Base-by-base conservation (phyloP, 73 alveolate genomes). In the Blepharisma stoltei region DNA sequence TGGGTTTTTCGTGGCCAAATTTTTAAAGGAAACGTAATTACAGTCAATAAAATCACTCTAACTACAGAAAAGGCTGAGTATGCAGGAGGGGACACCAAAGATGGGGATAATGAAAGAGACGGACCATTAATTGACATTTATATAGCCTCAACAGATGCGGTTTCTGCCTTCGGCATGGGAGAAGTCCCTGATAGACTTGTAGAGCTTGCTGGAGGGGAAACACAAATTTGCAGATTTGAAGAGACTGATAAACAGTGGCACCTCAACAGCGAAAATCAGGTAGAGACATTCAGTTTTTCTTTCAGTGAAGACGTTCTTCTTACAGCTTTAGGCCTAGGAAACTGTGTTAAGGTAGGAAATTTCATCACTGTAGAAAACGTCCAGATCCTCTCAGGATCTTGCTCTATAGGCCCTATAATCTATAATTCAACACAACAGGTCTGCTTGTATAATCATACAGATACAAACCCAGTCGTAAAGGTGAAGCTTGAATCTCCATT, bases 271-370 rank as follows among this genome's bases (percentile, higher is more conserved):
- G 73, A 60, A 60, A 60, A 60, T 60, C 73, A 60, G 45, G 73
- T 60, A 8, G 73, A 60, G 4, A 14, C 46, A 8, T 60, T 60
- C 5, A 9, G 46, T n/a, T 60, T 60, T 25, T 14, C 46, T 25
- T 60, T 60, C 45, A 18, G 48, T 18, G 73, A 60, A 60, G 73
- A 60, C 23, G 73, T 60, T 2, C 37, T 60, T n/a, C 18, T 60
- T 11, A 60, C 73, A 18, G 73, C 73, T 60, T 60, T 60, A 9
- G 73, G 73, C 2, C 3, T 60, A 14, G 73, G 73, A 38, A 60
- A 60, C 46, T 60, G 73, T 60, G 73, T 38, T 18, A 60, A 60
- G 46, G 73, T n/a, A 14, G 45, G 45, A 1, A 9, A n/a, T 20
- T 60, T 60, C 5, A 25, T 60, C 14, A 25, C 45, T 20, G 46